Base-by-base conservation (phyloP, 2,329 filamentous ascomycete genomes). In the Kalaharituber pfeilii region DNA sequence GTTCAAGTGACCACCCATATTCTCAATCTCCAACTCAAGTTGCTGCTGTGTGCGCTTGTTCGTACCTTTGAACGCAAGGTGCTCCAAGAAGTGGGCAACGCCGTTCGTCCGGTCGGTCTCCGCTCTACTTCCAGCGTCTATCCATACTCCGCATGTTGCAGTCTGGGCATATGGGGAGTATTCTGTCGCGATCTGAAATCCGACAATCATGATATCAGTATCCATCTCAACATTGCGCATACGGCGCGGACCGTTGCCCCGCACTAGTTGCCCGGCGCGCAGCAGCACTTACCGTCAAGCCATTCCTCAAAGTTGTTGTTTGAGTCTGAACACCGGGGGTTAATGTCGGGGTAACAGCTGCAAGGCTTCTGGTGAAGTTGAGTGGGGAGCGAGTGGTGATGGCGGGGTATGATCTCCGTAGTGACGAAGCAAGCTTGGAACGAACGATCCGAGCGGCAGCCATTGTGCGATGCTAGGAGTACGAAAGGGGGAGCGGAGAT, bases 61-160 rank as follows among this genome's bases (percentile, higher is more conserved):
- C 64, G 91, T 98, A 66, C 91, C 91, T 88, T 98, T 98, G 82
- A 98, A 98, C 66, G 93, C 93, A 71, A 98, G 80, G 76, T 98
- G 91, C 79, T 98, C 91, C 66, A 98, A 81, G 78, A 98, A 98
- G 76, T 98, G 91, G 68, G 91, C 91, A 66, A 91, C 98, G 73
- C 91, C 91, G 76, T 96, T 98, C 69, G 86, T 96, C 80, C 87
- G 87, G 74, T 91, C 82, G 65, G 91, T 98, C 79, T 98, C 91
- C 71, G 91, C 87, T 72, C 91, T 80, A 72, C 87, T 95, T 70
- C 91, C 91, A 70, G 93, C 89, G 74, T 98, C 93, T 71, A 98
- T 98, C 88, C 91, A 98, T 63, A 98, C 86, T 70, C 91, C 91
- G 67, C 96, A 88, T 54, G 89, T 96, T 67, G 88, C 94, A 59